Evolutionary conservation across 805 yeast genomes (phyloP).

Genomic region (Myxozyma monticola): DNA sequence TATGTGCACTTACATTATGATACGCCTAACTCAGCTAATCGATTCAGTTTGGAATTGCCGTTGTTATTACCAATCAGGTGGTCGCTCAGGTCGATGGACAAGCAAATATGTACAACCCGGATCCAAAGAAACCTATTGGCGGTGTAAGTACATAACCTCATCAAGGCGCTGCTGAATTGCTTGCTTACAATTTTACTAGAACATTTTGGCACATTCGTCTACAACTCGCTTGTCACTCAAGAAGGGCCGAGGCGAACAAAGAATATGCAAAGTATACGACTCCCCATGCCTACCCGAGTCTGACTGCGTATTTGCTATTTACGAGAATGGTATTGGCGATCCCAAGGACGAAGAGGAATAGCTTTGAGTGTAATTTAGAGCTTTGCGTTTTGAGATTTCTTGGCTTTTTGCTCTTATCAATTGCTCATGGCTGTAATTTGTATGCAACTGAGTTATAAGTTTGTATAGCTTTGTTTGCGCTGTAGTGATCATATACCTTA

Average conservation of each 20-base stretch:
- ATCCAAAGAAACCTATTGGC: slow-evolving; percentile 97
- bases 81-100: slow-evolving; percentile 96
- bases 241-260: slow-evolving; percentile 88
- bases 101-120: slow-evolving; percentile 77
- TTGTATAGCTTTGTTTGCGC: not conserved
- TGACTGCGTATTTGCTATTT: slow-evolving; percentile 92
- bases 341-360: slow-evolving; percentile 73
- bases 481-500: not conserved
- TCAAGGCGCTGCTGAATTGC: not conserved
- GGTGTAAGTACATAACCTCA: slow-evolving; percentile 46
- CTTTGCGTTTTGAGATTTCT: not conserved
- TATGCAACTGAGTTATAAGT: too few species aligned
- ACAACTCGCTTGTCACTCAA: slow-evolving; percentile 88
- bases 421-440: not conserved
- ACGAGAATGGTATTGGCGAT: slow-evolving; percentile 96
- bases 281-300: slow-evolving; percentile 96
- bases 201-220: slow-evolving; percentile 94
- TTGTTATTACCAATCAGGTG: slow-evolving; percentile 92
- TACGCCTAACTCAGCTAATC: not conserved
- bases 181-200: slow-evolving; percentile 35
- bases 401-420: not conserved
- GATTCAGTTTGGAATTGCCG: slow-evolving; percentile 81
- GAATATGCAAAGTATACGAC: slow-evolving; percentile 92
- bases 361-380: not conserved
- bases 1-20: not conserved